Evolutionary conservation across 768 basidiomycete genomes (phyloP).

Genomic region (Mycena leptocephala): DNA sequence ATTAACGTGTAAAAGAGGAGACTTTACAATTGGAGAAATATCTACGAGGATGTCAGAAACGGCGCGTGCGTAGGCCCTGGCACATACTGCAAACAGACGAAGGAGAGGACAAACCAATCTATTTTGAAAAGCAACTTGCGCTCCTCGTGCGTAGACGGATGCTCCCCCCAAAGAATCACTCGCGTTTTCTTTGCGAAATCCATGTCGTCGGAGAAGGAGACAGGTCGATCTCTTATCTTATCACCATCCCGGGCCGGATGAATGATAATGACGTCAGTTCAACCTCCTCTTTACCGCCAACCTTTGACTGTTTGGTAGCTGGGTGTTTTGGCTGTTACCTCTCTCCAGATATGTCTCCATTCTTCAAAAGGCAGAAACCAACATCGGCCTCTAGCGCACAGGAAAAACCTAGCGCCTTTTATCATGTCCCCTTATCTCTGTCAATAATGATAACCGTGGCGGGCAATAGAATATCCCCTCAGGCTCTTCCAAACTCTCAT

Average conservation of each 20-base stretch:
- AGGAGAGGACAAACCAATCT: slow-evolving; percentile 83
- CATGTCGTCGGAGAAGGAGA: neutral
- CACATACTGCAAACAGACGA: slow-evolving; percentile 34
- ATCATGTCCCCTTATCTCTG: neutral
- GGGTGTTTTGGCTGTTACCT: too few relatives aligned
- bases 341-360: too few relatives aligned
- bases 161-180: slow-evolving; percentile 26
- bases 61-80: too few relatives aligned
- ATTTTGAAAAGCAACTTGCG: slow-evolving; percentile 70
- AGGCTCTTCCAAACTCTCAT: too few relatives aligned
- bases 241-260: too few relatives aligned
- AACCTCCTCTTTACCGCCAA: too few relatives aligned
- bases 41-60: neutral
- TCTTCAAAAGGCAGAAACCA: too few relatives aligned
- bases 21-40: slow-evolving; percentile 30
- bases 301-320: too few relatives aligned
- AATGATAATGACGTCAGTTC: too few relatives aligned
- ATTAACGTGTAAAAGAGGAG: neutral
- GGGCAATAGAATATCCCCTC: too few relatives aligned
- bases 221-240: neutral
- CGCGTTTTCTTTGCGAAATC: slow-evolving; percentile 2
- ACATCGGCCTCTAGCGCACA: too few relatives aligned
- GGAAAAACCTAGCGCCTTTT: too few relatives aligned
- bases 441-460: neutral
- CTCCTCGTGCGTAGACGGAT: slow-evolving; percentile 62